Evolutionary conservation across 306 rosid species (phyloP), one percentile per base, ranked within the genome.

Genomic region (Aeschynomene evenia): DNA sequence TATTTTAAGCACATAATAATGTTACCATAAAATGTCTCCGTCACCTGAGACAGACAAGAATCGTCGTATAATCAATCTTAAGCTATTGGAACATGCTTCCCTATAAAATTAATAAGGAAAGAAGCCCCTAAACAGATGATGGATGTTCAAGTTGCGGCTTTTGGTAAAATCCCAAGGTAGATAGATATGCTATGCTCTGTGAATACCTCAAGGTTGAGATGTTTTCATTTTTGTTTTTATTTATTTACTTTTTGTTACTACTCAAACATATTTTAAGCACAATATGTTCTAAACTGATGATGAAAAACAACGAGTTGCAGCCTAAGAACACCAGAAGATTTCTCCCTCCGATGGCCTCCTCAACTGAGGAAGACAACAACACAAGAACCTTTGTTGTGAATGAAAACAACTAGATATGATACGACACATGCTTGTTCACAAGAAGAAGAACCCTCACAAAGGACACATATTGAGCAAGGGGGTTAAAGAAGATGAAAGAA

Each of bases 371-470:
- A n/a, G 56, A 20, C 51, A 1, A 4, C 15, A 21, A 46, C 4
- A 46, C 50, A 43, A n/a, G 50, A 43, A 43, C 6, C 20, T 28
- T 4, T 28, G 5, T 6, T 2, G 5, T 6, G 5, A 28, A 28
- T 28, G 31, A 28, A 28, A 28, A 34, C 10, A 9, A 34, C 2
- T 34, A 34, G 52, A 63, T n/a, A n/a, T n/a, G n/a, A n/a, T n/a
- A n/a, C n/a, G n/a, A n/a, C n/a, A n/a, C n/a, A n/a, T n/a, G n/a
- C 48, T 5, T 54, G 39, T 37, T 28, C 63, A 68, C 26, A 68
- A 53, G 53, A 49, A 7, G 9, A 33, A 39, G 11, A 13, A 33
- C 1, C 61, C 61, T 49, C 21, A 37, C n/a, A 13, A 55, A 40
- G 48, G 24, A 4, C 45, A 6, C 43, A 22, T 19, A 3, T 16